These are phyloP conservation scores for Paraurostyla sp. DNA, from an alignment of 73 alveolate species.

Conservation along the genomic window DNA sequence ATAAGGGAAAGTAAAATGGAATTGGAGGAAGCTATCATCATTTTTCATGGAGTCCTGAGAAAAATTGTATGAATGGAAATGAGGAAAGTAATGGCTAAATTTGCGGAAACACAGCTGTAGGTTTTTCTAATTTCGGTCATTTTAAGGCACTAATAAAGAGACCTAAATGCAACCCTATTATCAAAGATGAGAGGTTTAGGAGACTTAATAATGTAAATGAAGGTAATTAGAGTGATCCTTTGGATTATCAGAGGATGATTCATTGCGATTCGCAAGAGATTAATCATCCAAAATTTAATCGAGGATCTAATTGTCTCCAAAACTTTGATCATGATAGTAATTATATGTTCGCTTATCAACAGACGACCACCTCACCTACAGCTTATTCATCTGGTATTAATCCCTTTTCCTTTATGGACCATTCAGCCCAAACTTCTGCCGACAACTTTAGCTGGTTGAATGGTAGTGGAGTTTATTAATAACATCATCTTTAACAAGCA, in stretches of 20 bases:
- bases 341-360: conserved; percentile 11
- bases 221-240: background rate
- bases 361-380: conserved; percentile 38
- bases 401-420: background rate
- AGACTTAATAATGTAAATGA: conserved; percentile 31
- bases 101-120: background rate
- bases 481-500: background rate
- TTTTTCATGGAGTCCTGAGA: conserved; percentile 15
- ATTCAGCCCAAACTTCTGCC: background rate
- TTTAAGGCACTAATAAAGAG: conserved; percentile 56
- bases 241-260: too few species aligned
- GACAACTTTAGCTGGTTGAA: background rate
- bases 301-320: background rate
- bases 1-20: background rate
- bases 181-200: conserved; percentile 49
- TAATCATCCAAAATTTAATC: background rate
- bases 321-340: background rate
- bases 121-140: conserved; percentile 56
- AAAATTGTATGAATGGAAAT: background rate
- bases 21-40: background rate
- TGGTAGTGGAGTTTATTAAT: background rate
- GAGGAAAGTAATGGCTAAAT: background rate
- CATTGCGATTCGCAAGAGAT: conserved; percentile 46
- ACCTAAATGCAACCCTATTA: conserved; percentile 47
- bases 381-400: conserved; percentile 4